Conservation (phyloP, 208 protist genomes). For the Leishmania braziliensis region DNA sequence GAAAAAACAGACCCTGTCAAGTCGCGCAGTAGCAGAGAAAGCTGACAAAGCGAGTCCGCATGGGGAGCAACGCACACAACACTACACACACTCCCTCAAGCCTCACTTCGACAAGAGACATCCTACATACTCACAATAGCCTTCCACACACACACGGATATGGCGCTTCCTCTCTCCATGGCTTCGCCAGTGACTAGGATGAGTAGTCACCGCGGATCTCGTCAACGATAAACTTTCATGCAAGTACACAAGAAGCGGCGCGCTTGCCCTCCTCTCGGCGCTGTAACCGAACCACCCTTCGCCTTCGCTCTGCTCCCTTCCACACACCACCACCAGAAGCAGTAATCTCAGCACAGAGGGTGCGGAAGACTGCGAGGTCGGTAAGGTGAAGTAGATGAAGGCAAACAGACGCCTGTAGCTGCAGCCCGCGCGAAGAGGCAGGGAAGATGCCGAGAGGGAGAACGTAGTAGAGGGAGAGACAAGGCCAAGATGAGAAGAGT, state of each 20-base stretch:
- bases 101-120: background rate
- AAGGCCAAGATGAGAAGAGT: background rate
- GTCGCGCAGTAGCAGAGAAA: background rate
- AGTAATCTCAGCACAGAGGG: background rate
- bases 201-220: background rate
- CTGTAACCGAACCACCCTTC: background rate
- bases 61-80: background rate
- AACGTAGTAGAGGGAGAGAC: background rate
- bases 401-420: background rate
- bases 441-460: background rate
- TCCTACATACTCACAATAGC: background rate
- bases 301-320: background rate
- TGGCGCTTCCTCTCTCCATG: background rate
- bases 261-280: background rate
- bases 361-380: background rate
- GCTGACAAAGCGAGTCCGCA: background rate
- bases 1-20: background rate
- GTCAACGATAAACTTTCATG: background rate
- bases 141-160: background rate
- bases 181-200: background rate
- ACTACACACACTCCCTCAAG: background rate
- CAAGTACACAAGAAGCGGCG: background rate
- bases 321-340: background rate
- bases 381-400: too few relatives aligned
- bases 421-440: background rate